These are phyloP conservation scores for Ophiostoma sp. DNA, from an alignment of 2,329 filamentous ascomycete genomes.

Conservation along the genomic window DNA sequence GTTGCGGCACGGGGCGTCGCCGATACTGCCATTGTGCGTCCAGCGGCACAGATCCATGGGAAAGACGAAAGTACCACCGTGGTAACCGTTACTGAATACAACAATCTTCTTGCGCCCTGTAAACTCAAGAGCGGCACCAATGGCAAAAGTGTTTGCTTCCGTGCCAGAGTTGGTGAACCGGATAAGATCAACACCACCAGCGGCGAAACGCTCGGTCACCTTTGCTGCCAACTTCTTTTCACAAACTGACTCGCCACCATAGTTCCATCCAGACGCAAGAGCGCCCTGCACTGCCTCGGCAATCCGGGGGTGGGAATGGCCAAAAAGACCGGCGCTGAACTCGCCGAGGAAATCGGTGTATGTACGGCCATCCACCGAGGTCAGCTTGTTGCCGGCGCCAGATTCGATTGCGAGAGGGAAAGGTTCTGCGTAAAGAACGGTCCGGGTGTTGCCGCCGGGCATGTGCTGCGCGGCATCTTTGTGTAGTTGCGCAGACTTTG, in stretches of 20 bases:
- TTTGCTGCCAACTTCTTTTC: slow-evolving; percentile 49
- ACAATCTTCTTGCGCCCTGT: slow-evolving; percentile 43
- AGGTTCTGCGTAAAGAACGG: slow-evolving; percentile 38
- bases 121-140: slow-evolving; percentile 47
- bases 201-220: slow-evolving; percentile 47
- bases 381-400: slow-evolving; percentile 31
- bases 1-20: slow-evolving; percentile 38
- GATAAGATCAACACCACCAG: slow-evolving; percentile 44
- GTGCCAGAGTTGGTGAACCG: slow-evolving; percentile 62
- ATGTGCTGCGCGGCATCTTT: slow-evolving; percentile 22
- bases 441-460: slow-evolving; percentile 42
- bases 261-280: slow-evolving; percentile 43
- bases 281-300: slow-evolving; percentile 16
- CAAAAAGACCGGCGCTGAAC: slow-evolving; percentile 60
- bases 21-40: slow-evolving; percentile 25
- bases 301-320: slow-evolving; percentile 30
- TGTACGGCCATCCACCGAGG: slow-evolving; percentile 31
- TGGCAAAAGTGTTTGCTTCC: slow-evolving; percentile 55
- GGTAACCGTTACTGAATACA: slow-evolving; percentile 49
- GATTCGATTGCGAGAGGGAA: slow-evolving; percentile 35
- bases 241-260: slow-evolving; percentile 46
- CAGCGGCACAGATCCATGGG: slow-evolving; percentile 27
- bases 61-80: slow-evolving; percentile 43
- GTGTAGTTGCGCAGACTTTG: slow-evolving; percentile 21
- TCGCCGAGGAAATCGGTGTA: slow-evolving; percentile 38